These are phyloP conservation scores for Malassezia vespertilionis DNA, from an alignment of 1,284 basidiomycete genomes.

Conservation along the genomic window DNA sequence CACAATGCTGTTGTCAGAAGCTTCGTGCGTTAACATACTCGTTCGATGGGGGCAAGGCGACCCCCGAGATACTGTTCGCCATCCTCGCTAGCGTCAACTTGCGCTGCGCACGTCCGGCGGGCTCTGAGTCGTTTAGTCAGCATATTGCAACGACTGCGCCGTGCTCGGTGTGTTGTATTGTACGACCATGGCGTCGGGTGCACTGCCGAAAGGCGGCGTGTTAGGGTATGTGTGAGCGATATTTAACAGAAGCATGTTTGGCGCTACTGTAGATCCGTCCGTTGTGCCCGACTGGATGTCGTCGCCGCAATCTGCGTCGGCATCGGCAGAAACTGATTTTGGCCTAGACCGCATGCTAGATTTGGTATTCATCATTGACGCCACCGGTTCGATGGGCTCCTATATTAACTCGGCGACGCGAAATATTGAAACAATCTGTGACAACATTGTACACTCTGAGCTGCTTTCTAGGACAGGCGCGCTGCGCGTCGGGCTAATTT, in stretches of 20 bases:
- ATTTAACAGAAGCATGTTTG: slow-evolving; percentile 29
- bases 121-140: neutral
- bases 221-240: slow-evolving; percentile 1
- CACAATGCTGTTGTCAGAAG: slow-evolving; percentile 51
- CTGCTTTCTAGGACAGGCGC: slow-evolving; percentile 74
- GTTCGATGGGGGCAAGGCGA: slow-evolving; percentile 11
- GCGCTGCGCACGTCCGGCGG: slow-evolving; percentile 1
- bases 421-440: slow-evolving; percentile 94
- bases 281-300: slow-evolving; percentile 18
- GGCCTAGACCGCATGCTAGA: slow-evolving; percentile 33
- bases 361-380: slow-evolving; percentile 46
- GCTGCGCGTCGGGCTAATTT: slow-evolving; percentile 55
- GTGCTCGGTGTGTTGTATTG: neutral
- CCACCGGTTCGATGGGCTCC: slow-evolving; percentile 46
- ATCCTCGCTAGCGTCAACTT: neutral
- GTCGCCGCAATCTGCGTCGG: slow-evolving; percentile 1
- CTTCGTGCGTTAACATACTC: slow-evolving; percentile 8
- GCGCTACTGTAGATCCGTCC: slow-evolving; percentile 27
- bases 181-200: neutral
- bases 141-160: neutral
- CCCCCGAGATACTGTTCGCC: slow-evolving; percentile 3
- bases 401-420: slow-evolving; percentile 60
- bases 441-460: slow-evolving; percentile 86
- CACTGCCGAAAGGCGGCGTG: neutral
- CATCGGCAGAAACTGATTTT: too few relatives aligned